These are phyloP conservation scores for Kluyveromyces lactis DNA, from an alignment of 805 yeast genomes.

Conservation along the genomic window DNA sequence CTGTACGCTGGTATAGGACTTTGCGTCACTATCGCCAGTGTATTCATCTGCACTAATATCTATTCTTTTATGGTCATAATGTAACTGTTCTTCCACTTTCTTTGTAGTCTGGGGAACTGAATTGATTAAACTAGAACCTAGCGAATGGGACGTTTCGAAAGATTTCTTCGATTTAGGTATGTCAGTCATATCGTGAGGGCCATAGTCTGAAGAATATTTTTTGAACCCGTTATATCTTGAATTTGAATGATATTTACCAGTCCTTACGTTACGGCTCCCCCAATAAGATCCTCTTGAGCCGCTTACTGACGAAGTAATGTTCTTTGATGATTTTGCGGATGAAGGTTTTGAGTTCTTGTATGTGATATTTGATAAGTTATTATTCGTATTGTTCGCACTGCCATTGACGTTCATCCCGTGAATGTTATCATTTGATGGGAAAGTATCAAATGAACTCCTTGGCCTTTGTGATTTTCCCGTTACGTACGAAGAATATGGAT, in stretches of 20 bases:
- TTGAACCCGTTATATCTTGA: slow-evolving; percentile 4
- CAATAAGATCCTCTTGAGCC: slow-evolving; percentile 1
- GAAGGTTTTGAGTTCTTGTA: too few species aligned
- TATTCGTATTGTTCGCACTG: not conserved
- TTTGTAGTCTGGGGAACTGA: slow-evolving; percentile 23
- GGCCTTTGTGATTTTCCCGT: not conserved
- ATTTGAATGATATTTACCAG: not conserved
- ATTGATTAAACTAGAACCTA: slow-evolving; percentile 24
- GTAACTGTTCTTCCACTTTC: slow-evolving; percentile 13
- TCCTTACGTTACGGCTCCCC: not conserved
- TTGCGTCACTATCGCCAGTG: not conserved
- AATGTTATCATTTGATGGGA: not conserved
- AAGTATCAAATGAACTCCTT: slow-evolving; percentile 1
- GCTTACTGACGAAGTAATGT: not conserved
- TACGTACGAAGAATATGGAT: not conserved
- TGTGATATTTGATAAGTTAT: not conserved
- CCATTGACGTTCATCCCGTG: too few species aligned
- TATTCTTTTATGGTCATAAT: slow-evolving; percentile 11
- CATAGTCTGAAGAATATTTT: not conserved
- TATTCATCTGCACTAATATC: slow-evolving; percentile 4
- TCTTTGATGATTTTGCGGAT: not conserved
- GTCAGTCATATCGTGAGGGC: not conserved
- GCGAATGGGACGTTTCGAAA: slow-evolving; percentile 9
- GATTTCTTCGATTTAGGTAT: not conserved
- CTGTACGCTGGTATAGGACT: not conserved